phyloP scores from a whole-genome alignment of 441 rosid species.

The Monsonia emarginata region DNA sequence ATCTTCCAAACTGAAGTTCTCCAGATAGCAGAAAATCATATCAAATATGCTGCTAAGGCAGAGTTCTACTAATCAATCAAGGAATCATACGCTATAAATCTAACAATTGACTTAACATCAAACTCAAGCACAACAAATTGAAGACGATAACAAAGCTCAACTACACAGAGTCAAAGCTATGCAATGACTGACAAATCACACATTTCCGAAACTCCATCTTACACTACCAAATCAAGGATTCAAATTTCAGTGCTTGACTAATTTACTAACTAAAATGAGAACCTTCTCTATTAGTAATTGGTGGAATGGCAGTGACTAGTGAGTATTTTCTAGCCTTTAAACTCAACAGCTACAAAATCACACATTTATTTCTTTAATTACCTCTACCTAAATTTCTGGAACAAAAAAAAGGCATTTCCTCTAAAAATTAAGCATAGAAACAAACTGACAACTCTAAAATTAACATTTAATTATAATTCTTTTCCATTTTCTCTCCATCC shows the following conservation, averaged over 20 bases:
- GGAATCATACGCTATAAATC: background rate
- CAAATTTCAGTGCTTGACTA: no score
- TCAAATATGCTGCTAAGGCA: background rate
- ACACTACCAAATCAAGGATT: no score
- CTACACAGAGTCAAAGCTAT: no score
- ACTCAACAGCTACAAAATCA: background rate
- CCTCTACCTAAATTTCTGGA: background rate
- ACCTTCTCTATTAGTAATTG: no score
- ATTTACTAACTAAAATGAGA: no score
- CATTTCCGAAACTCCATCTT: no score
- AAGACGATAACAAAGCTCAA: no score
- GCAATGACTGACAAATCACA: no score
- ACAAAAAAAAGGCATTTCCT: background rate
- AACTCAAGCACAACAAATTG: background rate
- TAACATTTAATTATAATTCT: background rate
- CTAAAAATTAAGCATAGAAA: background rate
- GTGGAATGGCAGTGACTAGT: background rate
- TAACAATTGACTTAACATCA: background rate
- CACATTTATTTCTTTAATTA: background rate
- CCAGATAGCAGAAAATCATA: background rate
- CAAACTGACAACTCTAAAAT: background rate
- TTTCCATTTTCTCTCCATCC: background rate
- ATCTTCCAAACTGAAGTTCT: background rate
- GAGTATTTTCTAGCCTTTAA: background rate
- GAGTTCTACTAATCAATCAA: background rate